These are phyloP conservation scores for Fusarium anthophilum DNA, from an alignment of 2,329 filamentous ascomycete species.

Conservation along the genomic window DNA sequence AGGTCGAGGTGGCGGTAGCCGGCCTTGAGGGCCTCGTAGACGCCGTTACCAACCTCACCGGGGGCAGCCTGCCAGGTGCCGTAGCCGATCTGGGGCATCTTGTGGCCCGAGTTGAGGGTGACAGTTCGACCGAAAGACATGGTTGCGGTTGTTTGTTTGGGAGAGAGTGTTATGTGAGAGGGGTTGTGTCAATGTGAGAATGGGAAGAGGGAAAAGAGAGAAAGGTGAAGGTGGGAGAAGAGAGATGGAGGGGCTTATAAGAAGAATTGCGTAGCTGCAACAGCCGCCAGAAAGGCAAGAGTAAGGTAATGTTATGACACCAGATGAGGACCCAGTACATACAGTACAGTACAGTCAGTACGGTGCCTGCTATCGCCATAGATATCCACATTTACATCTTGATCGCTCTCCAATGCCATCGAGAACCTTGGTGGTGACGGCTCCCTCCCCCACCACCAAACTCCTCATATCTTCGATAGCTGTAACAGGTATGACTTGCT, in stretches of 20 bases:
- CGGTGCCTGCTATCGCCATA: neutral
- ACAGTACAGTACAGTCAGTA: neutral
- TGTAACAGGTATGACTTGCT: neutral
- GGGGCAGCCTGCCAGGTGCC: constrained; percentile 76
- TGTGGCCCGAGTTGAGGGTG: constrained; percentile 70
- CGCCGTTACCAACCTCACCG: constrained; percentile 70
- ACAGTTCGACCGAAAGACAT: constrained; percentile 68
- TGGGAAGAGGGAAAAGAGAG: neutral
- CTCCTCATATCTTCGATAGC: constrained; percentile 1
- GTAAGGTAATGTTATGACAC: constrained; percentile 1
- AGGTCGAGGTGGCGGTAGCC: constrained; percentile 72
- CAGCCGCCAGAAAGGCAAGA: constrained; percentile 2
- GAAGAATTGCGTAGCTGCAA: neutral
- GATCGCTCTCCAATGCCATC: neutral
- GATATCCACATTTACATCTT: neutral
- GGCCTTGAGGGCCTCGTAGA: constrained; percentile 69
- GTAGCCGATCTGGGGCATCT: constrained; percentile 68
- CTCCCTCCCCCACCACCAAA: constrained; percentile 1
- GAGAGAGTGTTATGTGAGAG: neutral
- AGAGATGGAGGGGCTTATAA: constrained; percentile 19
- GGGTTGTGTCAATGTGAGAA: neutral
- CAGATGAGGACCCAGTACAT: neutral
- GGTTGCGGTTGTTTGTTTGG: constrained; percentile 20
- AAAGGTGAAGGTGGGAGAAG: neutral
- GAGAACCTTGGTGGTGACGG: constrained; percentile 33